Base-by-base conservation (phyloP, 371 early-diverging fungal species). In the Umbelopsis sp. region DNA sequence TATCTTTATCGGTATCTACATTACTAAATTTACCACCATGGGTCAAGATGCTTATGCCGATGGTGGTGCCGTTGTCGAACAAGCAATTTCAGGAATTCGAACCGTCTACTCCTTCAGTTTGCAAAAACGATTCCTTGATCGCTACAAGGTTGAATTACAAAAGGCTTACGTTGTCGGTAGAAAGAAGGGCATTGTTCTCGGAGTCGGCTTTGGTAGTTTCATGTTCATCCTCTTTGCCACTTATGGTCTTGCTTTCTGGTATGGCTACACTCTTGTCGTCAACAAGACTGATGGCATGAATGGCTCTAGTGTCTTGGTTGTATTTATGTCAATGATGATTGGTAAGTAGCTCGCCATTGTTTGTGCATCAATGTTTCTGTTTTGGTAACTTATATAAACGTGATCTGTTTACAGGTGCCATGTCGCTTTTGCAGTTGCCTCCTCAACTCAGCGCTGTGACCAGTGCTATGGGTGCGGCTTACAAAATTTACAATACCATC, bases 51-150 rank as follows among this genome's bases (percentile, higher is more conserved):
- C 89, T 0, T 81, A 81, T 48, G 89, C 92, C 9, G 66, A 72
- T 52, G 80, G 81, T 12, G 91, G 93, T 20, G 86, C 81, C 22
- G 75, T 94, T 32, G 94, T 92, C 25, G 88, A 93, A 74, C 92
- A 96, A 72, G 90, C 85, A 0, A 78, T 96, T 25, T 74, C 90
- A 9, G 80, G 87, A 20, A 91, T 95, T 67, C 83, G 92, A 63
- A 94, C 94, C 0, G 91, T 96, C 44, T 84, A 82, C 63, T 78
- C 93, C 1, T 93, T 94, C 75, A 87, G 86, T 65, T 87, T 87
- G 50, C 88, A 92, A 72, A 71, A 80, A 32, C 80, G 85, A 53
- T 88, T 89, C 75, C 70, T 82, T 3, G 67, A 69, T 2, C 69
- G 81, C 24, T 94, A 91, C 76, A 65, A 74, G 48, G 69, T 71